Evolutionary conservation across 352 stramenopile species (phyloP), one percentile per base, ranked within the genome.

Genomic region (Globisporangium splendens): DNA sequence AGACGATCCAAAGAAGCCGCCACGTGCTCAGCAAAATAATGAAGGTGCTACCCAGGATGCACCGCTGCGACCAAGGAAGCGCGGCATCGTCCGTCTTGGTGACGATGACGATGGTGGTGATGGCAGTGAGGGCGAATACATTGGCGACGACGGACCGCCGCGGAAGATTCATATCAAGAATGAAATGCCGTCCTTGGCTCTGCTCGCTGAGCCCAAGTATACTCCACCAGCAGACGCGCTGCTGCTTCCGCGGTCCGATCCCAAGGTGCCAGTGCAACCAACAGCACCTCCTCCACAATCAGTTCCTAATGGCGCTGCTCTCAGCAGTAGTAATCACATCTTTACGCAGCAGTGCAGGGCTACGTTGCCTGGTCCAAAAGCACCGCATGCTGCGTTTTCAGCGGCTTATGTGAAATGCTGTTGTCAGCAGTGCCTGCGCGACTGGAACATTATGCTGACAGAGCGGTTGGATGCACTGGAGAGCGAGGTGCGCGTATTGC

Each of bases 351-450:
- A 5, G 41, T 50, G 52, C 17, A 43, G 13, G 35, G 43, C 46
- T 3, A 14, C 39, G 50, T 7, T 52, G 41, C 31, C 42, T 42
- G 21, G 15, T 47, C 21, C 57, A 56, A 38, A 42, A 62, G 52
- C 47, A 4, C 14, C 61, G 22, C 21, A 68, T 61, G 18, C 18
- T 33, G 49, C 49, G 33, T 56, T 54, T 53, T 22, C 56, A 7
- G 2, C 42, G 8, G 54, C 60, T 20, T 70, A 59, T 35, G 17
- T 57, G 2, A 47, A 46, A 11, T 70, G 63, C 18, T 59, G 54
- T 38, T 70, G 59, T 38, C 55, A 43, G 8, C 7, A 33, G 35
- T 71, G 64, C 18, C 41, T 67, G n/a, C 31, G 52, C 12, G 24
- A 59, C 22, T 68, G 64, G 31, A 65, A 57, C 24, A 2, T 47